Conservation (phyloP, 2,329 filamentous ascomycete genomes). For the Colletotrichum sp. region DNA sequence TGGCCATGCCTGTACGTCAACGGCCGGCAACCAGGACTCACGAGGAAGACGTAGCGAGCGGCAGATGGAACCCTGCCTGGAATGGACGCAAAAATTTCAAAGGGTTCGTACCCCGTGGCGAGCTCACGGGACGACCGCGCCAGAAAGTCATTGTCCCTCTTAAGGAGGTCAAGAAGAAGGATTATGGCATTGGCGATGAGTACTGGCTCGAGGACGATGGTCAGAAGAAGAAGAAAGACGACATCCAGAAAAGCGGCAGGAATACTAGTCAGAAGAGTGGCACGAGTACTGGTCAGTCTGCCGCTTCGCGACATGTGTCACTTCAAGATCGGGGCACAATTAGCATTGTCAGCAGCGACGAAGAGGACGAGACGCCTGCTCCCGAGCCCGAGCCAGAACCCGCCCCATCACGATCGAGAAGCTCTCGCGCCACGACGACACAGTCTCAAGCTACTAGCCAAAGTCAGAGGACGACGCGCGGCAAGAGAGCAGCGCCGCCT, state of each 20-base stretch:
- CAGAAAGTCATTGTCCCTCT: conserved; percentile 70
- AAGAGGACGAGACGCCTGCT: conserved; percentile 27
- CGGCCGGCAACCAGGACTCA: conserved; percentile 38
- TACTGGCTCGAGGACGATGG: conserved; percentile 72
- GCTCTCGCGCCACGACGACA: conserved; percentile 22
- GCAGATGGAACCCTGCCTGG: conserved; percentile 86
- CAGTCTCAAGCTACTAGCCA: conserved; percentile 32
- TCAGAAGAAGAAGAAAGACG: conserved; percentile 33
- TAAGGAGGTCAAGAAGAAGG: conserved; percentile 73
- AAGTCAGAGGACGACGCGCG: conserved; percentile 30
- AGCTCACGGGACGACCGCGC: conserved; percentile 44
- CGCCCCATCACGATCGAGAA: not conserved
- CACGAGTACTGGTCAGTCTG: conserved; percentile 6
- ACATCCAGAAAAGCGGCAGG: conserved; percentile 25
- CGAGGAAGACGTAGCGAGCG: conserved; percentile 57
- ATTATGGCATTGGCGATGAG: conserved; percentile 76
- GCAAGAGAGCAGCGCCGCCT: conserved; percentile 39
- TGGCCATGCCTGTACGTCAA: conserved; percentile 71
- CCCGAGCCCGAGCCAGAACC: not conserved
- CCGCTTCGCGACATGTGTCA: not conserved
- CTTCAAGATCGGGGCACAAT: conserved; percentile 27
- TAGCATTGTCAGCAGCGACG: conserved; percentile 43
- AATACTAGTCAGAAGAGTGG: conserved; percentile 24
- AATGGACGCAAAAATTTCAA: conserved; percentile 98
- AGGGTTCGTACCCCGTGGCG: conserved; percentile 72